Conservation (phyloP, 1,139 yeast genomes). For the Saccharomyces hybrid region DNA sequence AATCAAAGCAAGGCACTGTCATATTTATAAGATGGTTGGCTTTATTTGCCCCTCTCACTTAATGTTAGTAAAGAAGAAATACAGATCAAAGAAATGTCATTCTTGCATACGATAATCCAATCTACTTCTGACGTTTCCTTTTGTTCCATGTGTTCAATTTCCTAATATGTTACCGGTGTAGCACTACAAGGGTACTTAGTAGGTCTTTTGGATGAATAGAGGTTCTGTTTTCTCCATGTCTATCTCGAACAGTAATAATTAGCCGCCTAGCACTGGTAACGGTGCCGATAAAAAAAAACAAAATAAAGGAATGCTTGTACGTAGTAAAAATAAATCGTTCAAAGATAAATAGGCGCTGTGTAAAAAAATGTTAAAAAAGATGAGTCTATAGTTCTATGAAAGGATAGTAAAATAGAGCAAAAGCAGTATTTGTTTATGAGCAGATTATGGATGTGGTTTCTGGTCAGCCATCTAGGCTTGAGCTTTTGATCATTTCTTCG, state of each 20-base stretch:
- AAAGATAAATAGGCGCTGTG: neutral
- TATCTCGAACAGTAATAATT: neutral
- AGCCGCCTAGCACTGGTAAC: too few species aligned
- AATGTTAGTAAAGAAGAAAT: slow-evolving; percentile 4
- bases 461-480: neutral
- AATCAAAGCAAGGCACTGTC: slow-evolving; percentile 18
- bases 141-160: neutral
- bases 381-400: neutral
- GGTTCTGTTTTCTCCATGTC: neutral
- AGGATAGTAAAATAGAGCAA: neutral
- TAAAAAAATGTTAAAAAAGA: neutral
- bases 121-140: slow-evolving; percentile 8
- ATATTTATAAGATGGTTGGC: neutral
- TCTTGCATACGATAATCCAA: slow-evolving; percentile 16
- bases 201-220: neutral
- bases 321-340: neutral
- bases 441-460: neutral
- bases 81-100: neutral
- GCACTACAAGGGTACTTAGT: neutral
- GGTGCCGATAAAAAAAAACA: neutral
- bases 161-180: neutral
- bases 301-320: neutral
- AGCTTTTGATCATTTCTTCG: slow-evolving; percentile 19
- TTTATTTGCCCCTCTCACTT: neutral
- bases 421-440: neutral